Evolutionary conservation across 1,139 yeast genomes (phyloP), one percentile per base, ranked within the genome.

Genomic region (Hyphopichia fennica): DNA sequence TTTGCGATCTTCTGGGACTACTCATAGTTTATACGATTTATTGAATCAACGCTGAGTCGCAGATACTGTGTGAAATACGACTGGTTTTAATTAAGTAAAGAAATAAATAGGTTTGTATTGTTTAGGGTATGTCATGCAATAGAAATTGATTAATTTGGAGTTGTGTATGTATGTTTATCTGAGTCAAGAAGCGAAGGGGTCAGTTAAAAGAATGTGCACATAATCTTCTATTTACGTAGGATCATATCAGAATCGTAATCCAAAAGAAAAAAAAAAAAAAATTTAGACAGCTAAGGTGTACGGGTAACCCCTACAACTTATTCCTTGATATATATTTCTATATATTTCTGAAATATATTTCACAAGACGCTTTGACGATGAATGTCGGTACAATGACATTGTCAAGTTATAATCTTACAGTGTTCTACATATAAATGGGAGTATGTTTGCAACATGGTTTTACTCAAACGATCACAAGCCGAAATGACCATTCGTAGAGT

Each of bases 401-500:
- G 7, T 7, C 25, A 22, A 22, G 25, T 22, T 22, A 22, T 10
- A 22, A 29, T n/a, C 32, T 16, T 25, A 25, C 28, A 25, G n/a
- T n/a, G n/a, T n/a, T n/a, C n/a, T n/a, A 28, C 30, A 13, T 28
- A 16, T 13, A 10, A 31, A 17, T 16, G 10, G 17, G 3, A 27
- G 35, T 33, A 75, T 84, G 89, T 84, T 62, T 71, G 89, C 90
- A 79, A 83, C 87, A 84, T 84, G 90, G 91, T 84, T 85, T 84
- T 84, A 84, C 93, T 85, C 90, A 83, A 83, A 78, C 85, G 90
- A 83, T 81, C 77, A 85, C 69, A 51, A 78, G 88, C 78, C 87
- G n/a, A 79, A 56, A 78, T 69, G 82, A 69, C 87, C 83, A 62
- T 85, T 75, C 90, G 88, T 83, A 84, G 87, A 78, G 93, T 83